These are phyloP conservation scores for Staphylotrichum tortipilum DNA, from an alignment of 495 filamentous ascomycete species.

Conservation along the genomic window DNA sequence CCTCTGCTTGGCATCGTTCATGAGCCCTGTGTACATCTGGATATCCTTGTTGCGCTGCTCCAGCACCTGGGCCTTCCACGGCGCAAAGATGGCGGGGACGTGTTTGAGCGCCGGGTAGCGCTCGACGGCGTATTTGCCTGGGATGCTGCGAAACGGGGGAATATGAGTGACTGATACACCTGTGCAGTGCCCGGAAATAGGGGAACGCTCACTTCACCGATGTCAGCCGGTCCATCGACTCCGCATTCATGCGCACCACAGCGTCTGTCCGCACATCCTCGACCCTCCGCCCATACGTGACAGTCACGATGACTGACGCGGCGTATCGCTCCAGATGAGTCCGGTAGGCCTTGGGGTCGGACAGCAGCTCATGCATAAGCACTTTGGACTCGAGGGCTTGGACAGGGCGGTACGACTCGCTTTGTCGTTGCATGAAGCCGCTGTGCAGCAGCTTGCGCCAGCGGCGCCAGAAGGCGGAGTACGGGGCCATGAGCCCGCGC, in stretches of 20 bases:
- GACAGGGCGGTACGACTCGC: conserved; percentile 44
- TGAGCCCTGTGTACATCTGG: conserved; percentile 40
- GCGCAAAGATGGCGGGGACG: conserved; percentile 45
- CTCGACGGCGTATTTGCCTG: conserved; percentile 50
- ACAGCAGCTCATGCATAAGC: conserved; percentile 40
- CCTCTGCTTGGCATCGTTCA: conserved; percentile 27
- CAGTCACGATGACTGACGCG: conserved; percentile 48
- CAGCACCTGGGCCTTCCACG: conserved; percentile 49
- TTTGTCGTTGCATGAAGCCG: conserved; percentile 48
- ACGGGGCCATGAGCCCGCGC: conserved; percentile 44
- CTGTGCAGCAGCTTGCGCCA: conserved; percentile 48
- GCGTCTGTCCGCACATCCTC: conserved; percentile 44
- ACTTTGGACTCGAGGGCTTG: conserved; percentile 46
- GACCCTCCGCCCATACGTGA: conserved; percentile 51
- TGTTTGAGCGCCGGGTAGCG: conserved; percentile 48
- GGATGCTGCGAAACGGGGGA: conserved; percentile 34
- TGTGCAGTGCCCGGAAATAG: not conserved
- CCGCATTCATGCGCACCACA: conserved; percentile 41
- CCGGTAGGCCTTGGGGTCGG: conserved; percentile 23
- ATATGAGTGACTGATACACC: no score
- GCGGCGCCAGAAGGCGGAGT: conserved; percentile 44
- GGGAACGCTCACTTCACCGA: conserved; percentile 37
- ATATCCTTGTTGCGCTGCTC: conserved; percentile 43
- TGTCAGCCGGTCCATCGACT: conserved; percentile 51
- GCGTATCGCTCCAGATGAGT: conserved; percentile 46